Percentiles rank a stretch among this genome's conserved stretches.
Evolutionary conservation across 2,329 filamentous ascomycete species (phyloP).

Genomic region (Penicillium aurantiogriseum): DNA sequence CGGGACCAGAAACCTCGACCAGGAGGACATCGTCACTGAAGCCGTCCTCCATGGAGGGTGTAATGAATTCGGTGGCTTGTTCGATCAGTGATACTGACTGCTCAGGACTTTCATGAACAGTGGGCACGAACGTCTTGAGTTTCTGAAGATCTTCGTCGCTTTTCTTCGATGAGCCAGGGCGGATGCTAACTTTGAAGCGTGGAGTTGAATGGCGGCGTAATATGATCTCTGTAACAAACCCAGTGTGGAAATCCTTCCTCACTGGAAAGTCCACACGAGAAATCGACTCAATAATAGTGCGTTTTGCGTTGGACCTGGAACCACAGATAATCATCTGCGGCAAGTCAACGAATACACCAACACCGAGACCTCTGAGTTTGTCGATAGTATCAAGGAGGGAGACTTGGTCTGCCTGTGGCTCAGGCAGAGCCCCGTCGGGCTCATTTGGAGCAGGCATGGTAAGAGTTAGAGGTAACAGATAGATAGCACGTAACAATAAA

Average conservation of each 20-base stretch:
- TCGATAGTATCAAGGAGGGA: constrained; percentile 55
- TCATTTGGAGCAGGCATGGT: neutral
- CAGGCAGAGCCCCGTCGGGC: neutral
- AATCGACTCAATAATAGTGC: constrained; percentile 54
- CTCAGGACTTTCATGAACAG: constrained; percentile 7
- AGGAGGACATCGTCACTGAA: constrained; percentile 53
- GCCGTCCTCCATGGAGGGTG: constrained; percentile 33
- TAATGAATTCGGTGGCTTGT: constrained; percentile 54
- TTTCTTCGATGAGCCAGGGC: constrained; percentile 22
- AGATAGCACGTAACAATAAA: neutral
- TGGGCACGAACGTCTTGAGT: constrained; percentile 7
- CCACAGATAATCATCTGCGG: constrained; percentile 60
- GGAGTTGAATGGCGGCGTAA: constrained; percentile 42
- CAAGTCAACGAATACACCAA: constrained; percentile 49
- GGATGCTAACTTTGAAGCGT: constrained; percentile 42
- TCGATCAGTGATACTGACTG: constrained; percentile 51
- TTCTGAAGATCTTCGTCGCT: neutral
- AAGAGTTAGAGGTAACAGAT: neutral
- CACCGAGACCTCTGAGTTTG: constrained; percentile 51
- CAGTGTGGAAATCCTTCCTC: constrained; percentile 52
- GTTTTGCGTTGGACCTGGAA: constrained; percentile 61
- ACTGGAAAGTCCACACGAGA: constrained; percentile 59
- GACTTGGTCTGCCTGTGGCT: neutral
- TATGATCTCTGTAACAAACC: constrained; percentile 61
- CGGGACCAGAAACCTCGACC: constrained; percentile 59